Evolutionary conservation across 2,329 filamentous ascomycete genomes (phyloP), one percentile per base, ranked within the genome.

Genomic region (Cladobotryum protrusum): DNA sequence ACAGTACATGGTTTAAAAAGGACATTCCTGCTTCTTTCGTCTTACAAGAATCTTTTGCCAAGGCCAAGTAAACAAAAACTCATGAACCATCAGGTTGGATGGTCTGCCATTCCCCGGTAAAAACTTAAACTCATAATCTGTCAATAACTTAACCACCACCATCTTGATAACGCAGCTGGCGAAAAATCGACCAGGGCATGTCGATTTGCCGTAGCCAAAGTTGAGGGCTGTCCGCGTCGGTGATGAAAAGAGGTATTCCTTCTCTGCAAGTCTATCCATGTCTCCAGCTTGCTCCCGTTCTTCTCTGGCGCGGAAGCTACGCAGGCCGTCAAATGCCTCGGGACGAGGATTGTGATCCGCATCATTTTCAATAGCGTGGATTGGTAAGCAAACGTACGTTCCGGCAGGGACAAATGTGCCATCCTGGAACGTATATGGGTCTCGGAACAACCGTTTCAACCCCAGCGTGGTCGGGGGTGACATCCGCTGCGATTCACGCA

Each of bases 151-250:
- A 2, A 72, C 64, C 3, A 79, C 47, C 5, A 76, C 61, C 58
- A 79, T 72, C 61, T 79, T 79, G 17, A 76, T 63, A 58, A 76
- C 73, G 44, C 73, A 69, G 0, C 71, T 67, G 0, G 76, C 75
- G 53, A 78, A 77, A 61, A 79, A 78, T 1, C 75, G 67, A 0
- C 76, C 76, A 0, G 72, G 71, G 47, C 75, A 73, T 3, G 70
- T 74, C 59, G 78, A 74, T 48, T 72, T 67, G 2, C 78, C 78
- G 53, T 39, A 39, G 3, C 36, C 36, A n/a, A n/a, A 39, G 12
- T n/a, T n/a, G 36, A 39, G 36, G n/a, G 36, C 12, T 18, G 36
- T 39, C 6, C n/a, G 36, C 14, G 36, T 39, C 12, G 36, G 36
- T 12, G 36, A 15, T n/a, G 36, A 15, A 18, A 39, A 39, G 36